Conservation (phyloP, 257 asterid species). For the Ilex aquifolium region DNA sequence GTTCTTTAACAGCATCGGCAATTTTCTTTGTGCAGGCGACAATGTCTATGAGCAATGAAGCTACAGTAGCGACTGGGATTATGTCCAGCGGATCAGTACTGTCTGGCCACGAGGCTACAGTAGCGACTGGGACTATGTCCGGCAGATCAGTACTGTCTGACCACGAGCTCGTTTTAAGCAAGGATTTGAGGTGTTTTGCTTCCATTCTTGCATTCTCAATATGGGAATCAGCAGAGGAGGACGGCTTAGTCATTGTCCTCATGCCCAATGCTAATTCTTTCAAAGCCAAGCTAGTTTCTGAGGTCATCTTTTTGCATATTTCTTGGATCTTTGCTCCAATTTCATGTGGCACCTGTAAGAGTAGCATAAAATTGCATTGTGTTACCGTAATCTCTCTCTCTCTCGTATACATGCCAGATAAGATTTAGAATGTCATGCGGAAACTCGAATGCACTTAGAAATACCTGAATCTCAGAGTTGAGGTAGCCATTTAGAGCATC, state of each 20-base stretch:
- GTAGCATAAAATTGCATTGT: neutral
- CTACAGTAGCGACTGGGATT: constrained; percentile 45
- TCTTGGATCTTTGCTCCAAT: constrained; percentile 28
- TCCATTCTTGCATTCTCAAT: constrained; percentile 33
- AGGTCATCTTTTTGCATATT: constrained; percentile 36
- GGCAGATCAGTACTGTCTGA: constrained; percentile 23
- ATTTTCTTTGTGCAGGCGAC: constrained; percentile 40
- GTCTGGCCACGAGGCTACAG: constrained; percentile 50
- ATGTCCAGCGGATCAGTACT: constrained; percentile 27
- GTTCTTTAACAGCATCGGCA: constrained; percentile 48
- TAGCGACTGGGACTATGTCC: constrained; percentile 39
- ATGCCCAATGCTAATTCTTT: constrained; percentile 47
- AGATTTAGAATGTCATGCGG: too few species aligned
- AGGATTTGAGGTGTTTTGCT: constrained; percentile 32
- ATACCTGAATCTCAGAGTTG: constrained; percentile 39
- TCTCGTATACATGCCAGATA: too few species aligned
- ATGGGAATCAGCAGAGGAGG: constrained; percentile 29
- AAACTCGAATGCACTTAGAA: too few species aligned
- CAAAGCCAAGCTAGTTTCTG: constrained; percentile 54
- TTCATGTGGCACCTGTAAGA: constrained; percentile 43
- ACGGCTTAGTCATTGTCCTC: constrained; percentile 41
- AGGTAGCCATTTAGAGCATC: constrained; percentile 45
- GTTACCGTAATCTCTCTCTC: too few species aligned
- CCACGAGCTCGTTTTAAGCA: constrained; percentile 40
- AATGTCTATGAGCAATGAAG: constrained; percentile 48